phyloP scores from a whole-genome alignment of 1,139 yeast species.

The Zhuliangozyma blackwelliae region DNA sequence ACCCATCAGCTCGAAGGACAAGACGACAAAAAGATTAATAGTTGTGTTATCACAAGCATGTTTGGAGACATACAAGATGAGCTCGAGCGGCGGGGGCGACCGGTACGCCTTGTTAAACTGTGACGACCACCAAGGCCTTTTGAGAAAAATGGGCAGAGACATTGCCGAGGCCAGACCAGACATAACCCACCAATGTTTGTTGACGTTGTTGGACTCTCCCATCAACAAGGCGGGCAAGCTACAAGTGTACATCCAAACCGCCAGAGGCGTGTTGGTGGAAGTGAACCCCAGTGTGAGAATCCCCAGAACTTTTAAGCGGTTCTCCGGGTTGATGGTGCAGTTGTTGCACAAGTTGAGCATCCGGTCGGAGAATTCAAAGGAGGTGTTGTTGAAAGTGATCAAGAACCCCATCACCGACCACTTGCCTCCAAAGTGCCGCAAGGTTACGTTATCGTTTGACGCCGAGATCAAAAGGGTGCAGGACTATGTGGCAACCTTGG shows the following conservation, averaged over 20 bases:
- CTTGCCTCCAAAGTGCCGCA: constrained; percentile 91
- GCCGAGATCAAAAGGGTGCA: constrained; percentile 85
- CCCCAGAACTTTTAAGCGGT: constrained; percentile 96
- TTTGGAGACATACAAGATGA: constrained; percentile 87
- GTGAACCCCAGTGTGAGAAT: constrained; percentile 95
- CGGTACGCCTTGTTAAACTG: constrained; percentile 90
- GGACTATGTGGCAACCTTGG: constrained; percentile 78
- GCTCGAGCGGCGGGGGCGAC: constrained; percentile 77
- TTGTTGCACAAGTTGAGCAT: constrained; percentile 86
- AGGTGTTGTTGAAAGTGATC: constrained; percentile 85
- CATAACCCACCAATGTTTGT: constrained; percentile 91
- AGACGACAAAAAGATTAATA: constrained; percentile 74
- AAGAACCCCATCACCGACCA: constrained; percentile 97
- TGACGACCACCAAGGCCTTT: constrained; percentile 95
- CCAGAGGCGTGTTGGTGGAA: constrained; percentile 89
- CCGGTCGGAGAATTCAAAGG: constrained; percentile 92
- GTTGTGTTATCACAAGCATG: constrained; percentile 95
- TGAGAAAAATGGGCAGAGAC: constrained; percentile 94
- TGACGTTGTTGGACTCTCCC: constrained; percentile 91
- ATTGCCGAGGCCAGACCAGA: constrained; percentile 98
- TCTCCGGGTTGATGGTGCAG: constrained; percentile 97
- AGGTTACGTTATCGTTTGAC: constrained; percentile 89
- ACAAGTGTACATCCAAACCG: constrained; percentile 94
- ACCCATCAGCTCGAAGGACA: constrained; percentile 78
- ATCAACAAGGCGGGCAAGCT: constrained; percentile 95